A percentile compares a stretch with the other conserved stretches of the same genome.
Conservation (phyloP, 768 basidiomycete genomes). For the Glaciozyma antarctica region DNA sequence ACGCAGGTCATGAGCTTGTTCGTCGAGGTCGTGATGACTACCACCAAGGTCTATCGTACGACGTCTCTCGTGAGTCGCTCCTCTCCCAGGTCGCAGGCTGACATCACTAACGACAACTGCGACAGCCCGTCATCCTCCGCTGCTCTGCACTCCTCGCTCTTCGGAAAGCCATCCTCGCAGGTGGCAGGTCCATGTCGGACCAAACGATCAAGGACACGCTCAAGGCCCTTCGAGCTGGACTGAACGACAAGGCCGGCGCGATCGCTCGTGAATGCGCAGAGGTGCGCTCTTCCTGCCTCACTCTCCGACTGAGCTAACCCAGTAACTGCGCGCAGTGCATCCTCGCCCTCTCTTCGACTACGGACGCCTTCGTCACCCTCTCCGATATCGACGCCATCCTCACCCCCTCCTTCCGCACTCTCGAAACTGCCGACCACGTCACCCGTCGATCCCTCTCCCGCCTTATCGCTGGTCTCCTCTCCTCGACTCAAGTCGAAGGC, state of each 20-base stretch:
- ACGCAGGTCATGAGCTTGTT: slow-evolving; percentile 87
- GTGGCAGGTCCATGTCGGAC: slow-evolving; percentile 76
- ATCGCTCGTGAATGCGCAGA: slow-evolving; percentile 76
- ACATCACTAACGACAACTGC: slow-evolving; percentile 3
- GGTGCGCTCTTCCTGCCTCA: slow-evolving; percentile 42
- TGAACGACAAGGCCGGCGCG: slow-evolving; percentile 72
- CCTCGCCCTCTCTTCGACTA: slow-evolving; percentile 44
- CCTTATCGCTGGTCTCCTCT: slow-evolving; percentile 72
- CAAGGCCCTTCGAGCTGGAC: slow-evolving; percentile 65
- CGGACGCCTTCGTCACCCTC: slow-evolving; percentile 46
- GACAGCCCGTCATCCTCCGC: slow-evolving; percentile 69
- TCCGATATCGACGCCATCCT: slow-evolving; percentile 71
- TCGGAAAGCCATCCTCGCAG: slow-evolving; percentile 65
- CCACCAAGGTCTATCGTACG: slow-evolving; percentile 56
- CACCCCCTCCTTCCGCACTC: slow-evolving; percentile 54
- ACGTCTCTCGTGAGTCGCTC: slow-evolving; percentile 56
- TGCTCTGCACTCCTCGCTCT: slow-evolving; percentile 69
- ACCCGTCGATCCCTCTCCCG: slow-evolving; percentile 71
- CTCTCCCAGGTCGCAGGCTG: neutral
- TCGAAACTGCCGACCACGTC: slow-evolving; percentile 73
- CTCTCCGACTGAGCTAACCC: neutral
- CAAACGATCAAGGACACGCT: slow-evolving; percentile 64
- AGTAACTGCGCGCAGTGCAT: slow-evolving; percentile 1
- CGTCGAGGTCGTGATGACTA: slow-evolving; percentile 63
- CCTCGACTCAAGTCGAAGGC: slow-evolving; percentile 66